Evolutionary conservation across 2,329 filamentous ascomycete species (phyloP), one percentile per base, ranked within the genome.

Genomic region (Coniosporium tulheliwenetii): DNA sequence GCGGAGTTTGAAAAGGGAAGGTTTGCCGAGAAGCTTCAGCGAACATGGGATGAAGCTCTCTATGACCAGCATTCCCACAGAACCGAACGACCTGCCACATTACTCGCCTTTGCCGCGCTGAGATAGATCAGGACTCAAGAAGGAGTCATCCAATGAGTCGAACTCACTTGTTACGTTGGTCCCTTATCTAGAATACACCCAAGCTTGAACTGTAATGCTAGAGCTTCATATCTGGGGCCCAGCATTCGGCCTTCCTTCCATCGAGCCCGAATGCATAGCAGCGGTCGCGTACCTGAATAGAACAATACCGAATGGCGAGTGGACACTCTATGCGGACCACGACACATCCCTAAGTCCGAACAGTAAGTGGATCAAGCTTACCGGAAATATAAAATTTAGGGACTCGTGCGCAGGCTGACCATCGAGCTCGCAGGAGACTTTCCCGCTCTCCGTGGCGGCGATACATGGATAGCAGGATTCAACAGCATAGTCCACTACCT

Each of bases 201-300:
- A 26, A 26, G 19, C 7, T 26, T 26, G 19, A 7, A 26, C 4
- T 26, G 73, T 72, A 67, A 67, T 75, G 47, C 63, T 85, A 38
- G 75, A 89, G 63, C 74, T 98, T 44, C 82, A 94, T 62, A 73
- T 94, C 54, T 93, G 87, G 81, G 87, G 87, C 39, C 79, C 85
- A 41, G 87, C 84, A 34, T 93, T 94, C 59, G 79, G 78, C 34
- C 74, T 95, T 36, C 80, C 89, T 10, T 96, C 91, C 36, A 81
- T 96, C 52, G 87, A 96, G 54, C 70, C 89, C 37, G 84, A 93
- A 66, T 96, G 87, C 56, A 75, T 93, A 45, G 87, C 87, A 26
- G 71, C 81, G 36, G 77, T 94, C 48, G 77, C 83, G 40, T 87
- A 87, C 57, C 69, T 93, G 43, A 72, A 75, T 45, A 67, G 75